Conservation (phyloP, 257 asterid genomes). For the Solanum pennellii region DNA sequence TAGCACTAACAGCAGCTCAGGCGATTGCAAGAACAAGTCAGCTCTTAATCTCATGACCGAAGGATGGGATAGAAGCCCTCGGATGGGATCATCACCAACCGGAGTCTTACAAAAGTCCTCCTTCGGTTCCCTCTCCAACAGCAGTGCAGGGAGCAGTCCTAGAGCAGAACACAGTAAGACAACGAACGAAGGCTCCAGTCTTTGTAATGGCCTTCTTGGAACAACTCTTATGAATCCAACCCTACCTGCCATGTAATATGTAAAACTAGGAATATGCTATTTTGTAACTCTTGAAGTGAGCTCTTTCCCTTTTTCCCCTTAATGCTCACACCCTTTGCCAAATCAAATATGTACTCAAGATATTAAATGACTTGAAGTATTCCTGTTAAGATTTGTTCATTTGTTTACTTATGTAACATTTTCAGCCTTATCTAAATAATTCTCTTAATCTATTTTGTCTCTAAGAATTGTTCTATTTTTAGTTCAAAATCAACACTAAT, state of each 20-base stretch:
- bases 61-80: constrained; percentile 54
- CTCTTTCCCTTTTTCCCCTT: not conserved
- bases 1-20: constrained; percentile 15
- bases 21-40: constrained; percentile 19
- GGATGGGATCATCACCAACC: constrained; percentile 59
- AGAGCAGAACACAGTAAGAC: constrained; percentile 31
- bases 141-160: constrained; percentile 84
- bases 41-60: constrained; percentile 43
- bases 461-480: not conserved
- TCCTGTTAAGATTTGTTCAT: constrained; percentile 10
- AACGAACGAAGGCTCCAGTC: constrained; percentile 31
- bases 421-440: not conserved
- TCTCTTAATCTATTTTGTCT: not conserved
- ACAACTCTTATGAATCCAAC: constrained; percentile 35
- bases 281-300: not conserved
- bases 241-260: constrained; percentile 28
- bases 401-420: constrained; percentile 4
- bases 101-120: constrained; percentile 79
- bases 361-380: not conserved
- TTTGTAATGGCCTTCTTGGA: constrained; percentile 22
- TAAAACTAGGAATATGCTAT: not conserved
- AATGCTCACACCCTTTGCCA: not conserved
- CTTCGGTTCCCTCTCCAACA: constrained; percentile 56
- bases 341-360: not conserved
- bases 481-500: not conserved